A percentile compares a stretch with the other conserved stretches of the same genome.
Conservation (phyloP, 2,329 filamentous ascomycete species). For the Trichocomaceae sp. region DNA sequence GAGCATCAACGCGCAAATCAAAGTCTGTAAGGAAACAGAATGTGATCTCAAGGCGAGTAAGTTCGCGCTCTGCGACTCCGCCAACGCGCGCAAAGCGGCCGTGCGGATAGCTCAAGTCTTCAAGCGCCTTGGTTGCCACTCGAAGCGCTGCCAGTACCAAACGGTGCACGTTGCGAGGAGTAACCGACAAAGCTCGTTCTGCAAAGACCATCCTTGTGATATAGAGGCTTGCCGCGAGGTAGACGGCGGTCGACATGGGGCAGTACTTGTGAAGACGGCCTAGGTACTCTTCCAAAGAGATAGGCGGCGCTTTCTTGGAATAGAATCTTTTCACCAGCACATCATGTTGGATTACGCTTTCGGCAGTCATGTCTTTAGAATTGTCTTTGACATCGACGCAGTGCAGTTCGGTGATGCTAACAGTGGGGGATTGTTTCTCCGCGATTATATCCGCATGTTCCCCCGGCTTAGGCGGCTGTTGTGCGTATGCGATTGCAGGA, state of each 20-base stretch:
- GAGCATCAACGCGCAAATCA: slow-evolving; percentile 60
- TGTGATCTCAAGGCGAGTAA: slow-evolving; percentile 79
- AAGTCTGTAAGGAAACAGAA: slow-evolving; percentile 85
- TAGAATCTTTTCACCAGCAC: slow-evolving; percentile 91
- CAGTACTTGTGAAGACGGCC: slow-evolving; percentile 82
- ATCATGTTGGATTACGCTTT: slow-evolving; percentile 69
- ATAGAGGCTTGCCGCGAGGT: slow-evolving; percentile 81
- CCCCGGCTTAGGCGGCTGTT: background rate
- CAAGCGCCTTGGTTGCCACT: slow-evolving; percentile 90
- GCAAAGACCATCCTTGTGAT: slow-evolving; percentile 74
- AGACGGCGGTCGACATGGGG: slow-evolving; percentile 88
- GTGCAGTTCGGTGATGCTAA: slow-evolving; percentile 27
- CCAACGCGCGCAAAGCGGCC: slow-evolving; percentile 78
- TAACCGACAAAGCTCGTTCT: slow-evolving; percentile 72
- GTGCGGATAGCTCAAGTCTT: slow-evolving; percentile 85
- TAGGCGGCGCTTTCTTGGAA: slow-evolving; percentile 77
- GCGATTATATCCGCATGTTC: background rate
- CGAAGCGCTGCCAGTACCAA: slow-evolving; percentile 75
- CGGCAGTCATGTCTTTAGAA: slow-evolving; percentile 60
- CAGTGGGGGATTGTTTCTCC: slow-evolving; percentile 12
- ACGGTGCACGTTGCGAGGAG: slow-evolving; percentile 76
- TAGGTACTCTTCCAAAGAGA: slow-evolving; percentile 77
- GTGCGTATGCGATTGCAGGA: slow-evolving; percentile 54
- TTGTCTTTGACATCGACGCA: slow-evolving; percentile 34
- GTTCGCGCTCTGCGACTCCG: slow-evolving; percentile 73